phyloP scores from a whole-genome alignment of 352 stramenopile genomes.

The Phytophthora pseudosyringae region DNA sequence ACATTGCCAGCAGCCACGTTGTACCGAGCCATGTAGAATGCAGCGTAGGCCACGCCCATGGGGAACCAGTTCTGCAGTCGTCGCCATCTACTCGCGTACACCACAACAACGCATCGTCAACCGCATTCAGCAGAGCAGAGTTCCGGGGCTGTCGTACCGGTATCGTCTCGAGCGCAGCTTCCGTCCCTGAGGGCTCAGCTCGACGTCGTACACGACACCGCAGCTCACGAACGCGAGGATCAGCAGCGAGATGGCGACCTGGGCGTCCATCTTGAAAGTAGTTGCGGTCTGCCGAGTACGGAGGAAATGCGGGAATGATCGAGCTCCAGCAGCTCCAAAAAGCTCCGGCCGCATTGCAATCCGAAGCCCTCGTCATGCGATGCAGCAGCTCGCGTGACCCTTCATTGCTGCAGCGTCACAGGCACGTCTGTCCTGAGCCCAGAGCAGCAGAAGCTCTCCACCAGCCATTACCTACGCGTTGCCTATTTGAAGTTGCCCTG shows the following conservation, averaged over 20 bases:
- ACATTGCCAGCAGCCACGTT: slow-evolving; percentile 78
- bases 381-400: slow-evolving; percentile 19
- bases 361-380: slow-evolving; percentile 16
- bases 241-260: slow-evolving; percentile 53
- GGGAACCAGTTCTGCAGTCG: slow-evolving; percentile 80
- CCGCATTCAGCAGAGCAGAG: background rate
- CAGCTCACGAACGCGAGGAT: slow-evolving; percentile 64
- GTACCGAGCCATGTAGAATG: slow-evolving; percentile 85
- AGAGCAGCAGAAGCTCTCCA: background rate
- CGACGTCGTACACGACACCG: slow-evolving; percentile 67
- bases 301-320: slow-evolving; percentile 33
- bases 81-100: slow-evolving; percentile 47
- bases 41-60: slow-evolving; percentile 74
- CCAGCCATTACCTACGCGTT: slow-evolving; percentile 8
- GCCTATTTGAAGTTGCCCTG: slow-evolving; percentile 15
- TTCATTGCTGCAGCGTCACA: slow-evolving; percentile 16
- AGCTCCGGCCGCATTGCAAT: slow-evolving; percentile 6
- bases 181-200: slow-evolving; percentile 60
- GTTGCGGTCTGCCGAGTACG: slow-evolving; percentile 5
- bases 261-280: slow-evolving; percentile 32
- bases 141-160: slow-evolving; percentile 33
- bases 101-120: slow-evolving; percentile 4
- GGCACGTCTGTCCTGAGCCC: slow-evolving; percentile 20
- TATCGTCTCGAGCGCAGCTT: slow-evolving; percentile 63
- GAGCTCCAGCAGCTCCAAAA: slow-evolving; percentile 10